Conservation (phyloP, 2,329 filamentous ascomycete species). For the Colletotrichum zoysiae region DNA sequence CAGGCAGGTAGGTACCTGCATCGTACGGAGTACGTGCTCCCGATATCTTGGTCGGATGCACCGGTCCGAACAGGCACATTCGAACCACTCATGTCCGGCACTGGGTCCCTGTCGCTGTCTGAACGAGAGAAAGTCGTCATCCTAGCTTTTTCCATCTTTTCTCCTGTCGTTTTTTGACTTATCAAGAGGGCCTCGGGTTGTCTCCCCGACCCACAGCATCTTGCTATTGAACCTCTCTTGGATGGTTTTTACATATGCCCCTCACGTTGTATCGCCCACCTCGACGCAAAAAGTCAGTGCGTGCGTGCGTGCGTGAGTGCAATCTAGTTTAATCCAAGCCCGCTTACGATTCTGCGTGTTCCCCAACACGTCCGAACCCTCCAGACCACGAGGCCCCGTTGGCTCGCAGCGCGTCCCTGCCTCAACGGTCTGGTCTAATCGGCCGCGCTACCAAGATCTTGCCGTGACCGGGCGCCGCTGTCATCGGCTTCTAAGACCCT, state of each 20-base stretch:
- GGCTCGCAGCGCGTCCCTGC: conserved; percentile 14
- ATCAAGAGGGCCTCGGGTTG: neutral
- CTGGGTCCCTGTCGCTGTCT: conserved; percentile 13
- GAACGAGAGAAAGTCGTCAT: neutral
- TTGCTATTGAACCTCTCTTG: neutral
- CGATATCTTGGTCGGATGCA: conserved; percentile 10
- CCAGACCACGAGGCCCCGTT: conserved; percentile 15
- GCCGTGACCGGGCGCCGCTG: conserved; percentile 35
- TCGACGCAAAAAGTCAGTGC: neutral
- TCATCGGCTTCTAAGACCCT: conserved; percentile 9
- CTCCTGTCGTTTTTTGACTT: neutral
- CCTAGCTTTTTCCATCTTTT: neutral
- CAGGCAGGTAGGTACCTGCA: no score
- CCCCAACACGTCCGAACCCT: neutral
- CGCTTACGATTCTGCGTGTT: neutral
- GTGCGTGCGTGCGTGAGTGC: neutral
- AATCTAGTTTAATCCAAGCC: neutral
- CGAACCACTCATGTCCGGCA: neutral
- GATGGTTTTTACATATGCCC: neutral
- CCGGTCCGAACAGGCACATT: conserved; percentile 1
- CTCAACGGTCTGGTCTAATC: conserved; percentile 30
- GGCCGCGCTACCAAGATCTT: conserved; percentile 8
- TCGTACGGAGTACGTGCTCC: no score
- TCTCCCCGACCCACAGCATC: neutral
- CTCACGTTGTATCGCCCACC: neutral